Base-by-base conservation (phyloP, 2,329 filamentous ascomycete genomes). In the Xylaria polymorpha region DNA sequence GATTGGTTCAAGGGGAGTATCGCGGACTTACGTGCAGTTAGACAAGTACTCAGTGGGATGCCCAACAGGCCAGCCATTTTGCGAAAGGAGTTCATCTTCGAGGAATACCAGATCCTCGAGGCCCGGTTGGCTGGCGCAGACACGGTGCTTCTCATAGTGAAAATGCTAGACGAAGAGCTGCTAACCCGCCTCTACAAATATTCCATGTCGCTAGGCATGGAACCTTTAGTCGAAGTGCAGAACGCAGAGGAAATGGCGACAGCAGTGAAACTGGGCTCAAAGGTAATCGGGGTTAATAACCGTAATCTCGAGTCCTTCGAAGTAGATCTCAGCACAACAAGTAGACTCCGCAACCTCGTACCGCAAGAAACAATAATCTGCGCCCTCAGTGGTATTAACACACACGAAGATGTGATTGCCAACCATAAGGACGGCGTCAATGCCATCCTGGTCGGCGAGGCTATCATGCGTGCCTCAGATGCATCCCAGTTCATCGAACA, bases 1-100 rank as follows among this genome's bases (percentile, higher is more conserved):
- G 92, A 98, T 78, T 99, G 96, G 96, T 99, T 99, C 85, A 98
- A 98, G 83, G 96, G 96, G 57, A 97, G 92, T 80, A 94, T 99
- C 69, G 95, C 99, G 67, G 96, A 99, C 79, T 83, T 99, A 63
- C 89, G 92, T 69, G 90, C 91, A 41, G 96, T 98, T 37, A 90
- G 96, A 53, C 92, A 95, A 80, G 94, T 93, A 58, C 84, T 99
- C n/a, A 89, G 94, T 75, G 91, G 92, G 14, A 94, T 99, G 91
- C 91, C 93, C 1, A 97, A 98, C 79, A 88, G 96, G 61, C 97
- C 96, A 2, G 97, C 95, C 1, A 88, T 99, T 14, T 83, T 99
- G 37, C 90, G 97, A 29, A 99, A 99, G 79, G 96, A 99, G 75
- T 99, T 99, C 77, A 90, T 99, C 48, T 99, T 98, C 77, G 94